These are phyloP conservation scores for Trichoderma arundinaceum DNA, from an alignment of 2,329 filamentous ascomycete genomes.

Conservation along the genomic window DNA sequence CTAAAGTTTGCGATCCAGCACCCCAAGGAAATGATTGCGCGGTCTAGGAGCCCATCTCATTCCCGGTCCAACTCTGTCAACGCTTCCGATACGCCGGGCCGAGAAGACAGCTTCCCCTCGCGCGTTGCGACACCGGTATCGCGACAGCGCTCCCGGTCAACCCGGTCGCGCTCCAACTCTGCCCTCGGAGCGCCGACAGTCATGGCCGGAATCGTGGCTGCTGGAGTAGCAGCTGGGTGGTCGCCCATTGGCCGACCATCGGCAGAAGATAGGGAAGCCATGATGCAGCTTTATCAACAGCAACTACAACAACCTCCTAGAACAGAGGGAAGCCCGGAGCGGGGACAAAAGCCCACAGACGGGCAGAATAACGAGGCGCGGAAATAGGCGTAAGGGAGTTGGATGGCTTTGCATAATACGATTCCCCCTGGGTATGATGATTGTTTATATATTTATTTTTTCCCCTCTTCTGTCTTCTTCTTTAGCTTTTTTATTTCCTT, in stretches of 20 bases:
- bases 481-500: conserved; percentile 13
- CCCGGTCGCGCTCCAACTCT: conserved; percentile 69
- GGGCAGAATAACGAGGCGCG: conserved; percentile 37
- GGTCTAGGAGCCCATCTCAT: conserved; percentile 67
- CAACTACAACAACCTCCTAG: conserved; percentile 12
- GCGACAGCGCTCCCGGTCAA: conserved; percentile 70
- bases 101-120: conserved; percentile 58
- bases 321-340: conserved; percentile 34
- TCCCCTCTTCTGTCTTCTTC: conserved; percentile 22
- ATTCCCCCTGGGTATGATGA: conserved; percentile 29
- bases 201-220: conserved; percentile 83
- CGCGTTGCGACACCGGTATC: conserved; percentile 63
- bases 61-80: conserved; percentile 63
- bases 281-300: conserved; percentile 22
- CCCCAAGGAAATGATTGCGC: conserved; percentile 69
- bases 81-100: conserved; percentile 66
- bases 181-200: conserved; percentile 76
- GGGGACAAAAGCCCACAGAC: conserved; percentile 26
- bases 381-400: conserved; percentile 38
- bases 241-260: conserved; percentile 66
- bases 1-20: conserved; percentile 79
- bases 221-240: conserved; percentile 77
- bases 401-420: conserved; percentile 33
- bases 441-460: conserved; percentile 28
- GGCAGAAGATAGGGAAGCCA: conserved; percentile 38